Evolutionary conservation across 1,284 basidiomycete species (phyloP).

Genomic region (Tylopilus sp.): DNA sequence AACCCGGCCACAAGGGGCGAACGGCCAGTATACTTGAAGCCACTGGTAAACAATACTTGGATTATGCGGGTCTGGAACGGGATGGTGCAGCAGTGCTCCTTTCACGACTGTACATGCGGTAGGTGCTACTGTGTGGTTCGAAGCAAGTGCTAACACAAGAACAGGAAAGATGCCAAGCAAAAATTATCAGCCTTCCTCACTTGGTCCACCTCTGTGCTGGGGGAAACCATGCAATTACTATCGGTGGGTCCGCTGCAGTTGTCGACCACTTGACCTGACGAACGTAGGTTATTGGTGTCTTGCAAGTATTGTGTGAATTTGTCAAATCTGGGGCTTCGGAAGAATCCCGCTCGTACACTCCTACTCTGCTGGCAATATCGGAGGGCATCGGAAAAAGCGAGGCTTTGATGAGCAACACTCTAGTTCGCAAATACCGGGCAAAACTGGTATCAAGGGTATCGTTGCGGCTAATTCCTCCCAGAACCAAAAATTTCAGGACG

Average conservation of each 20-base stretch:
- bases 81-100: conserved; percentile 74
- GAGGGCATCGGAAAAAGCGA: conserved; percentile 39
- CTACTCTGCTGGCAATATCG: conserved; percentile 44
- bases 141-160: conserved; percentile 12
- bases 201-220: conserved; percentile 41
- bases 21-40: conserved; percentile 56
- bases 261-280: conserved; percentile 4
- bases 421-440: conserved; percentile 62
- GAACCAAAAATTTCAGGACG: conserved; percentile 33
- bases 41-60: conserved; percentile 59
- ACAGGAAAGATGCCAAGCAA: conserved; percentile 60
- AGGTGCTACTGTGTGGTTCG: conserved; percentile 13
- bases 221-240: conserved; percentile 43
- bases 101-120: conserved; percentile 78
- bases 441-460: conserved; percentile 66
- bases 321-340: conserved; percentile 62
- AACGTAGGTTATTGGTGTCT: conserved; percentile 61
- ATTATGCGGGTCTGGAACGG: conserved; percentile 74
- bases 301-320: conserved; percentile 75
- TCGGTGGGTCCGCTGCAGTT: conserved; percentile 39
- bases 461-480: conserved; percentile 59
- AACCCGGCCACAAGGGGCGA: conserved; percentile 43
- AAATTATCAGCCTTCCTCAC: conserved; percentile 51
- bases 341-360: conserved; percentile 45
- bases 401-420: conserved; percentile 50